Evolutionary conservation across 345 rosid species (phyloP), one percentile per base, ranked within the genome.

Genomic region (Kandelia obovata): DNA sequence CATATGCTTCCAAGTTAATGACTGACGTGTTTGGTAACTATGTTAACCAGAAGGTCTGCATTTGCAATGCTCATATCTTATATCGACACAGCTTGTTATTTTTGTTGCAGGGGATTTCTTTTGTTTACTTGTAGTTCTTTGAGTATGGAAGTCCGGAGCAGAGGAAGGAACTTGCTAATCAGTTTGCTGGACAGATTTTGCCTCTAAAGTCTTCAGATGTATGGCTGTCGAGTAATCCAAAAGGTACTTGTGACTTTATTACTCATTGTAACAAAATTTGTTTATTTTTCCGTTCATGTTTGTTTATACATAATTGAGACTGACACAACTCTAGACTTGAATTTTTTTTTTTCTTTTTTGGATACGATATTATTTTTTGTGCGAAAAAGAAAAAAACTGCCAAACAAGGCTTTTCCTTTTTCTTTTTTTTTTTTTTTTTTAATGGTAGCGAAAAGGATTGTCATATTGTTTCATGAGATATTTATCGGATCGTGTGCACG

Each of bases 201-300:
- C 83, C 88, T 66, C 80, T 95, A 79, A 90, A n/a, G 99, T 81
- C 76, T 96, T 77, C 99, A 96, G 80, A 96, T 96, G 99, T 96
- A 96, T 78, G 99, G 99, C 61, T 92, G 99, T 61, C 97, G 99
- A 68, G 99, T 96, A 70, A 92, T 96, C 77, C 98, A 96, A 73
- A 96, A 96, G 98, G 99, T 92, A 71, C 47, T 15, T 62, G 21
- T 53, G 67, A 39, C 55, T 26, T 34, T 7, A 11, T 26, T 28
- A 32, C 21, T 28, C 26, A 26, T 13, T 59, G 27, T 47, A 17
- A n/a, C 30, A 16, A 20, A 26, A 4, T 57, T 67, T 56, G 3
- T 6, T 25, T 31, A 1, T 57, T 67, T 39, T 39, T 4, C 10
- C 39, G 52, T 58, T 17, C 26, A 10, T 61, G n/a, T n/a, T n/a